Conservation (phyloP, 805 yeast genomes). For the Saccharomycopsis sp. region DNA sequence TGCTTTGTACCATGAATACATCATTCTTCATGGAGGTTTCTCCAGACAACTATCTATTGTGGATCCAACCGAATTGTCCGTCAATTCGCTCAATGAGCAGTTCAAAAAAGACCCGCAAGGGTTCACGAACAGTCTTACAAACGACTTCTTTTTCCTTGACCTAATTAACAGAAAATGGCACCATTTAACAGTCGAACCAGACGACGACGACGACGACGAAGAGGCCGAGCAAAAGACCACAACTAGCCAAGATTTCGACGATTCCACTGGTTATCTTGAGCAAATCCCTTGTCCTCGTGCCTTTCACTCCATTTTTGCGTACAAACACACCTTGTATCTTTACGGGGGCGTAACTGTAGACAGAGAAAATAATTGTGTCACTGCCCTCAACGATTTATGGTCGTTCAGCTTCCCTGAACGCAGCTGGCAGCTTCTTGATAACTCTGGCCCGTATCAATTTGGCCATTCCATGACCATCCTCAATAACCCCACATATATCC, state of each 20-base stretch:
- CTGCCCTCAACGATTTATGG: slow-evolving; percentile 64
- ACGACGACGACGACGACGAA: slow-evolving; percentile 20
- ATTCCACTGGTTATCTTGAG: background rate
- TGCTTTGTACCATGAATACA: slow-evolving; percentile 3
- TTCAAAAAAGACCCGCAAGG: background rate
- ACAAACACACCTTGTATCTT: slow-evolving; percentile 45
- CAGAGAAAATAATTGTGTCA: slow-evolving; percentile 29
- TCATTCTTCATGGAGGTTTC: slow-evolving; percentile 7
- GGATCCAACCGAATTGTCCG: slow-evolving; percentile 20
- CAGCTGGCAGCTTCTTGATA: slow-evolving; percentile 48
- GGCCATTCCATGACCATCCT: slow-evolving; percentile 18
- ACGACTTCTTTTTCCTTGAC: slow-evolving; percentile 56
- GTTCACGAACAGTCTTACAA: slow-evolving; percentile 40
- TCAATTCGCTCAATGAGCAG: background rate
- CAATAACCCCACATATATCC: slow-evolving; percentile 8
- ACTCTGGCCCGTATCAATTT: slow-evolving; percentile 28
- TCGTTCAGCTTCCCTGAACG: slow-evolving; percentile 46
- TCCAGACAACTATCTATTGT: background rate
- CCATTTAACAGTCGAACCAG: slow-evolving; percentile 29
- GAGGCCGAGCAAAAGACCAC: slow-evolving; percentile 6
- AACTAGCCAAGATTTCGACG: background rate
- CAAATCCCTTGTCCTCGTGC: slow-evolving; percentile 41
- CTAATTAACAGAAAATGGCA: slow-evolving; percentile 56
- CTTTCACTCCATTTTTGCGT: slow-evolving; percentile 51
- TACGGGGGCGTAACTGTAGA: slow-evolving; percentile 57